These are phyloP conservation scores for Inga laurina DNA, from an alignment of 306 rosid species.

Conservation along the genomic window DNA sequence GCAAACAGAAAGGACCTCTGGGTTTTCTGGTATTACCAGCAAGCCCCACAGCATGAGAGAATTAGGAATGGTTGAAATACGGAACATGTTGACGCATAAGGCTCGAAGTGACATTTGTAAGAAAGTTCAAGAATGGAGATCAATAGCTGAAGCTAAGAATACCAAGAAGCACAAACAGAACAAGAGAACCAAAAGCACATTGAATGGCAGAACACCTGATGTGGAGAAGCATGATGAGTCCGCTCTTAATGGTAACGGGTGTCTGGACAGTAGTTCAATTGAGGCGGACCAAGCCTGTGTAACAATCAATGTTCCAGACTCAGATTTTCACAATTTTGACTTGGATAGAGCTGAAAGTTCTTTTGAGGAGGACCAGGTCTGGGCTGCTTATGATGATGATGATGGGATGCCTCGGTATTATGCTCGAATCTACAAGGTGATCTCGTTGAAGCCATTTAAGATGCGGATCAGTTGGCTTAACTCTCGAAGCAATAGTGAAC, in stretches of 20 bases:
- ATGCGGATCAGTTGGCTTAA: conserved; percentile 76
- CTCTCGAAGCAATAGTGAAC: conserved; percentile 61
- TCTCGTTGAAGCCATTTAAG: conserved; percentile 62
- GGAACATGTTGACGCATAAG: conserved; percentile 50
- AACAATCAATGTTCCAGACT: conserved; percentile 64
- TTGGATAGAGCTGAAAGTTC: conserved; percentile 56
- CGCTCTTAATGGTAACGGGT: conserved; percentile 3
- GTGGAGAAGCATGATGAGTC: conserved; percentile 19
- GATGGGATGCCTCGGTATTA: conserved; percentile 84
- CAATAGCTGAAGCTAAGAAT: conserved; percentile 33
- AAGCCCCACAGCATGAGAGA: conserved; percentile 51
- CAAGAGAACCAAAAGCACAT: conserved; percentile 45
- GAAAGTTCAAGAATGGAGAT: conserved; percentile 56
- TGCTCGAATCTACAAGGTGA: conserved; percentile 67
- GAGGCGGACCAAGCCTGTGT: conserved; percentile 18
- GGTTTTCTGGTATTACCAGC: conserved; percentile 35
- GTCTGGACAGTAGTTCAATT: conserved; percentile 14
- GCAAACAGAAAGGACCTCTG: conserved; percentile 46
- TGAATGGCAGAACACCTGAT: conserved; percentile 31
- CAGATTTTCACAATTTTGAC: conserved; percentile 79
- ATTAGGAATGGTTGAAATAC: conserved; percentile 47
- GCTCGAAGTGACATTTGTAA: conserved; percentile 51
- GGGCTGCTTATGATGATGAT: conserved; percentile 73
- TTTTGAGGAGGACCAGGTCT: conserved; percentile 65
- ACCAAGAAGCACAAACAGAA: conserved; percentile 33